phyloP scores from a whole-genome alignment of 1,284 basidiomycete genomes.

The Crepidotus sp. region DNA sequence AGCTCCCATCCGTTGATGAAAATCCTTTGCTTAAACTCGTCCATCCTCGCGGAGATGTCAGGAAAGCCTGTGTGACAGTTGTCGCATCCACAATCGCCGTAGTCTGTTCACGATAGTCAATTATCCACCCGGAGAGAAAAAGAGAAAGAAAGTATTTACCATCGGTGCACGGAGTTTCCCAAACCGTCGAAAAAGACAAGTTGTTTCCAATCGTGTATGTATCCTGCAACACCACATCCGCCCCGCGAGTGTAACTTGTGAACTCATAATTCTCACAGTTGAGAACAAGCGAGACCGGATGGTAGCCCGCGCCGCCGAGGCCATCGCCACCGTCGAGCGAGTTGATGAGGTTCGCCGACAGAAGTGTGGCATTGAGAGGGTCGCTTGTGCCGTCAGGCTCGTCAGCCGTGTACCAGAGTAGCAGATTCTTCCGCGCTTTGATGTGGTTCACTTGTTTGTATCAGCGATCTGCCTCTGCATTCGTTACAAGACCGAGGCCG shows the following conservation, averaged over 20 bases:
- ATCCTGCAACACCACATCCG: conserved; percentile 49
- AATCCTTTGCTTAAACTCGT: conserved; percentile 48
- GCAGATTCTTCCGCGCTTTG: conserved; percentile 56
- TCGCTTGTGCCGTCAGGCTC: conserved; percentile 67
- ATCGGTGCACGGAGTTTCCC: conserved; percentile 28
- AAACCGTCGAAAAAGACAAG: conserved; percentile 48
- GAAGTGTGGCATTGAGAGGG: conserved; percentile 50
- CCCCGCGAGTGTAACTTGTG: conserved; percentile 45
- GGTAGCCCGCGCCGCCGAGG: conserved; percentile 38
- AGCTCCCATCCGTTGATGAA: conserved; percentile 55
- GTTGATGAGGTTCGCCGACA: conserved; percentile 56
- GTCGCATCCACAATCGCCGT: conserved; percentile 64
- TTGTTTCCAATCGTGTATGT: conserved; percentile 58
- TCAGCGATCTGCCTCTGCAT: no score
- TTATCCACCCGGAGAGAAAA: not conserved
- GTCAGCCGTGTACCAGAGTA: conserved; percentile 72
- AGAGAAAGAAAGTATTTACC: conserved; percentile 3
- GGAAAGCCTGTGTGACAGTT: conserved; percentile 46
- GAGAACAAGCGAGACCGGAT: conserved; percentile 65
- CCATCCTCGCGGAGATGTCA: conserved; percentile 58
- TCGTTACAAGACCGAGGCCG: no score
- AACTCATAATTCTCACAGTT: conserved; percentile 69
- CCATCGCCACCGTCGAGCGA: conserved; percentile 43
- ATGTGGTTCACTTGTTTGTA: conserved; percentile 63
- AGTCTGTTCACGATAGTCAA: conserved; percentile 31